These are phyloP conservation scores for Ogataea ramenticola DNA, from an alignment of 805 yeast genomes.

Conservation along the genomic window DNA sequence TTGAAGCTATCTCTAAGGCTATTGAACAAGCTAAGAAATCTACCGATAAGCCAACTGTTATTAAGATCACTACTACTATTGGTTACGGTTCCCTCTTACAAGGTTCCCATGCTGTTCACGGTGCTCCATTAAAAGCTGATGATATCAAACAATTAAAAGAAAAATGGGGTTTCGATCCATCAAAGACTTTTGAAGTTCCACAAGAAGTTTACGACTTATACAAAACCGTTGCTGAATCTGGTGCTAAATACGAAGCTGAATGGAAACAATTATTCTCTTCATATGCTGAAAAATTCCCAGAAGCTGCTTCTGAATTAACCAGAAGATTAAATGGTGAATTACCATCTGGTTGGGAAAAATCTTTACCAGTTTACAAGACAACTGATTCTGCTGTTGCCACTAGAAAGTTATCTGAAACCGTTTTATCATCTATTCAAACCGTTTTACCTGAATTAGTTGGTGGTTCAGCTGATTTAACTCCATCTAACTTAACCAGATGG, in stretches of 20 bases:
- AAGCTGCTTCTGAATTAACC: constrained; percentile 65
- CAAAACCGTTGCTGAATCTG: constrained; percentile 48
- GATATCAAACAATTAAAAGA: constrained; percentile 83
- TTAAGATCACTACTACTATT: constrained; percentile 83
- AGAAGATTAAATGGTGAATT: constrained; percentile 75
- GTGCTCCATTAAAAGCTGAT: constrained; percentile 91
- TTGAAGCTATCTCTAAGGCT: constrained; percentile 61
- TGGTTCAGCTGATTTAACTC: constrained; percentile 98
- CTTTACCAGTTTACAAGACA: constrained; percentile 74
- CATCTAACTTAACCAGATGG: constrained; percentile 92
- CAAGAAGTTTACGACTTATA: constrained; percentile 73
- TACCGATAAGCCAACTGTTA: constrained; percentile 79
- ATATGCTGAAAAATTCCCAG: constrained; percentile 67
- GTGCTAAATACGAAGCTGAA: constrained; percentile 55
- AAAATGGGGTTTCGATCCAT: constrained; percentile 84
- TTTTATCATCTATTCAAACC: constrained; percentile 53
- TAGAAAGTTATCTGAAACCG: constrained; percentile 87
- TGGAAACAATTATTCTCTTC: constrained; percentile 64
- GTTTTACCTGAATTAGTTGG: constrained; percentile 85
- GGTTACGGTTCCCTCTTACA: constrained; percentile 84
- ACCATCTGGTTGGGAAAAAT: constrained; percentile 75
- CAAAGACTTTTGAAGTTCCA: constrained; percentile 70
- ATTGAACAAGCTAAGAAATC: constrained; percentile 74
- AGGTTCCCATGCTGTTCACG: constrained; percentile 93
- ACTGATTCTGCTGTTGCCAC: constrained; percentile 82